Evolutionary conservation across 192 early-diverging fungal genomes (phyloP).

Genomic region (Coemansia sp.): DNA sequence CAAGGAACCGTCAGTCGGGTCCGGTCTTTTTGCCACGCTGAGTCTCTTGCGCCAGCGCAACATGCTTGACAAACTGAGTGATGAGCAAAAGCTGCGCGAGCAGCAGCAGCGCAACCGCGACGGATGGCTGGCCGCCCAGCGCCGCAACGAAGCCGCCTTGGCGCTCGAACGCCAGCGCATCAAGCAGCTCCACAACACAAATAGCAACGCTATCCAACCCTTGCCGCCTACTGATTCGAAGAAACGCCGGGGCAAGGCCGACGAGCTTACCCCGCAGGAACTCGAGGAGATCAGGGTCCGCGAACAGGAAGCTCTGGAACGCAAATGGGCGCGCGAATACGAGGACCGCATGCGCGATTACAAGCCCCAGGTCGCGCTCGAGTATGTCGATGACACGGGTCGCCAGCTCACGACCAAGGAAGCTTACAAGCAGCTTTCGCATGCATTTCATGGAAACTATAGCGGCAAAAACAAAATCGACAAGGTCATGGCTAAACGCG

Average conservation of each 20-base stretch:
- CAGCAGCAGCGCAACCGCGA: conserved; percentile 33
- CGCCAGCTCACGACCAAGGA: conserved; percentile 79
- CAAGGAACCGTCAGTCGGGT: conserved; percentile 72
- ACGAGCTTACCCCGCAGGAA: conserved; percentile 30
- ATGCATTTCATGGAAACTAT: conserved; percentile 93
- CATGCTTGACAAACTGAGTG: conserved; percentile 55
- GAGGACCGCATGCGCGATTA: conserved; percentile 87
- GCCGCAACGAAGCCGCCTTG: conserved; percentile 53
- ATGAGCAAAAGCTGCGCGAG: conserved; percentile 68
- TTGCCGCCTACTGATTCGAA: not conserved
- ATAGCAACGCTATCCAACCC: not conserved
- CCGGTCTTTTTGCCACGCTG: conserved; percentile 78
- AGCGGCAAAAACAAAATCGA: conserved; percentile 95
- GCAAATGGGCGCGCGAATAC: conserved; percentile 63
- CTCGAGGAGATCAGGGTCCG: conserved; percentile 35
- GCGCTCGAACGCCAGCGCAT: conserved; percentile 65
- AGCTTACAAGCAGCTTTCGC: conserved; percentile 84
- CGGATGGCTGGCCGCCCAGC: conserved; percentile 72
- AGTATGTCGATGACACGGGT: conserved; percentile 89
- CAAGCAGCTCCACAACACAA: conserved; percentile 52
- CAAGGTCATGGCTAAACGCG: conserved; percentile 73
- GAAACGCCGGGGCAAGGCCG: conserved; percentile 39
- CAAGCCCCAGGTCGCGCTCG: conserved; percentile 81
- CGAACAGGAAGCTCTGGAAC: conserved; percentile 52
- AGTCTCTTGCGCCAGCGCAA: conserved; percentile 79